Evolutionary conservation across 2,329 filamentous ascomycete species (phyloP), one percentile per base, ranked within the genome.

Genomic region (Colletotrichum truncatum): DNA sequence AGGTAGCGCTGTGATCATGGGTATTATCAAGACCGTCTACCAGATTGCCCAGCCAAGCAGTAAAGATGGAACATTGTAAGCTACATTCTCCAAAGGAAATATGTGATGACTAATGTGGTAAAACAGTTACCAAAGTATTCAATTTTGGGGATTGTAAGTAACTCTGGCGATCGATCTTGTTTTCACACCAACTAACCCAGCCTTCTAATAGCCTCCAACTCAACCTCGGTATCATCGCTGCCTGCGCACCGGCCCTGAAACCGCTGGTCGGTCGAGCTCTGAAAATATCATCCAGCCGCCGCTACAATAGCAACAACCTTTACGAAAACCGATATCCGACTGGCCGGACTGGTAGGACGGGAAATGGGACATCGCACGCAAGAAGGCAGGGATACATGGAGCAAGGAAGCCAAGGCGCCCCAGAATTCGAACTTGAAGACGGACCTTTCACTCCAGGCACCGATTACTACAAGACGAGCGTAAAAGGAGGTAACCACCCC

Each of bases 221-320:
- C 52, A 77, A 78, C 51, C 69, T 80, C 10, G 77, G 77, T 10
- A 79, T 81, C 38, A 73, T 80, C 25, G 78, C 79, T 2, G 76
- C 75, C 36, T 80, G 77, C 39, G 73, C 80, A 8, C 78, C 80
- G 6, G 74, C 77, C 2, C 70, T 82, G 18, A 78, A 77, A 46
- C 78, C 78, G 1, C 70, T 80, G 6, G 72, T 80, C 18, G 66
- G 69, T 64, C 68, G 70, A 25, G 66, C 66, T 43, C 72, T 78
- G n/a, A 70, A 72, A 21, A 64, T 74, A 8, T 72, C 69, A 4
- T 67, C 68, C 34, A 70, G 53, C 52, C 49, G 49, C 14, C 41
- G 16, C 4, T 66, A 66, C 41, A 51, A 56, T 3, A 43, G 39
- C 28, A 26, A 36, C 21, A 45, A 63, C 36, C 56, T 62, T 6